Conservation (phyloP, 805 yeast genomes). For the Peterozyma toletana region DNA sequence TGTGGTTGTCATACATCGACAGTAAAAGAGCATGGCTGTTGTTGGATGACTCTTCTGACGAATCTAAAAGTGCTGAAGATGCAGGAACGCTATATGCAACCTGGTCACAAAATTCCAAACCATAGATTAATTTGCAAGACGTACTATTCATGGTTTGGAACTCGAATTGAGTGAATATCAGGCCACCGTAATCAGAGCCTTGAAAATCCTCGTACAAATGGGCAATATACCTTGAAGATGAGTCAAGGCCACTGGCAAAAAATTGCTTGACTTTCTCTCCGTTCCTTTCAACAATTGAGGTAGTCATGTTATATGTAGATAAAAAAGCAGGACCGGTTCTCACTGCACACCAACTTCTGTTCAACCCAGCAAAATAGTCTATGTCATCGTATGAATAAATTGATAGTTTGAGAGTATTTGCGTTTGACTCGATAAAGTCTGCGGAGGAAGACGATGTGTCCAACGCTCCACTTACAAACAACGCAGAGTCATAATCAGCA, state of each 20-base stretch:
- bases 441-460: slow-evolving; percentile 2
- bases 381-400: slow-evolving; percentile 36
- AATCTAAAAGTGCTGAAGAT: slow-evolving; percentile 14
- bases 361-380: slow-evolving; percentile 29
- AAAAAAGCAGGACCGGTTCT: slow-evolving; percentile 39
- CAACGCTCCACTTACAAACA: slow-evolving; percentile 55
- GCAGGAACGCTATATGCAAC: slow-evolving; percentile 88
- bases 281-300: slow-evolving; percentile 35
- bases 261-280: slow-evolving; percentile 54
- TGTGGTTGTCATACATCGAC: slow-evolving; percentile 55
- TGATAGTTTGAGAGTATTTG: slow-evolving; percentile 30
- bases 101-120: slow-evolving; percentile 65
- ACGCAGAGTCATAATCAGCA: slow-evolving; percentile 60
- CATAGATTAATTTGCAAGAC: slow-evolving; percentile 70
- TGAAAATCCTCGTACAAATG: slow-evolving; percentile 47
- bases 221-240: slow-evolving; percentile 57
- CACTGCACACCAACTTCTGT: slow-evolving; percentile 68
- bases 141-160: slow-evolving; percentile 48
- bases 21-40: slow-evolving; percentile 28
- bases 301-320: slow-evolving; percentile 16
- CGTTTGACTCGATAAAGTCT: slow-evolving; percentile 1
- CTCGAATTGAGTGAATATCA: slow-evolving; percentile 45
- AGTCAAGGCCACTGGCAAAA: slow-evolving; percentile 51
- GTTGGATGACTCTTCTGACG: slow-evolving; percentile 12
- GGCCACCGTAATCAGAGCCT: slow-evolving; percentile 48